phyloP scores from a whole-genome alignment of 108 stramenopile species.

The Schizochytrium sp. region DNA sequence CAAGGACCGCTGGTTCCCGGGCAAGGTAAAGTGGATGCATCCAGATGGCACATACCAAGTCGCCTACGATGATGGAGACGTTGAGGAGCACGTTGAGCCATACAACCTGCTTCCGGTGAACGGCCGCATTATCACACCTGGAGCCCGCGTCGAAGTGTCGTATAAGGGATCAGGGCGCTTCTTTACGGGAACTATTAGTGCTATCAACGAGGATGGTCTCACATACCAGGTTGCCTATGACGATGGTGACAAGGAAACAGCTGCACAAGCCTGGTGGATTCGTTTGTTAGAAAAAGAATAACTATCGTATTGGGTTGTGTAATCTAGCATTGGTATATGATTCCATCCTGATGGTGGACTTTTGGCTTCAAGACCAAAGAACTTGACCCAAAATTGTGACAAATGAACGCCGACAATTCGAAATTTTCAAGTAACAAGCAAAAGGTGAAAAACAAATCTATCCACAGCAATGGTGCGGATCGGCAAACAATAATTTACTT shows the following conservation, averaged over 20 bases:
- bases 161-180: neutral
- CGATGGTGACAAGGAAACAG: neutral
- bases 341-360: no score
- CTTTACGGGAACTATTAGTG: neutral
- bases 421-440: no score
- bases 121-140: neutral
- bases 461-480: no score
- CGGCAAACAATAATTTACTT: no score
- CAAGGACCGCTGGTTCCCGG: neutral
- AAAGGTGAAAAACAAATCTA: no score
- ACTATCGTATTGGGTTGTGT: no score
- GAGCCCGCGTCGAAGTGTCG: neutral
- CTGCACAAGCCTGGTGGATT: no score
- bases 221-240: neutral
- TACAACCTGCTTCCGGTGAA: neutral
- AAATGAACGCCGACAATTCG: no score
- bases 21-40: neutral
- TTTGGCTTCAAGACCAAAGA: no score
- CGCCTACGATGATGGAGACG: slow-evolving; percentile 21
- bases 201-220: neutral
- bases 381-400: no score
- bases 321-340: no score
- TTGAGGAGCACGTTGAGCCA: neutral
- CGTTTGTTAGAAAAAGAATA: no score
- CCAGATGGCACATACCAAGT: neutral